Evolutionary conservation across 2,329 filamentous ascomycete species (phyloP), one percentile per base, ranked within the genome.

Genomic region (Ophiostoma quercus): DNA sequence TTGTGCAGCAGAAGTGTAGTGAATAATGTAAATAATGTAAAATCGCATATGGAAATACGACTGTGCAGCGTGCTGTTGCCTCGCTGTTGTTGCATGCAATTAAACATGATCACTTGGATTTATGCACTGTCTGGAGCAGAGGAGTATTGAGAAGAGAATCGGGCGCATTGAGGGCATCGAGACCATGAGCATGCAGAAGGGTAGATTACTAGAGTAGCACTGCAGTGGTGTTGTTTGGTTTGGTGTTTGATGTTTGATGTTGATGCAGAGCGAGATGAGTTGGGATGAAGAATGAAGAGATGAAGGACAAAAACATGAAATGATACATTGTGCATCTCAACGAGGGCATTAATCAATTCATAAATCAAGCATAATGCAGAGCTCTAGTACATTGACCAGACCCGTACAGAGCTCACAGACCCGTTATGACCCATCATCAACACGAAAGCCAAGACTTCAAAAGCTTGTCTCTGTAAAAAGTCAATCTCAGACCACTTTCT

Each of bases 391-490:
- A 29, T 29, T 29, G 25, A 29, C 25, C 25, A 29, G 25, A 29
- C 25, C 25, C 25, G 25, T 16, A 43, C 14, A 43, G 2, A 43
- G 14, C 16, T 14, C 41, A 43, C 12, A 43, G 41, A 43, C 41
- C 25, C 25, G 25, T 29, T 29, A 43, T 16, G 12, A 12, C 11
- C 12, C 41, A 43, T 43, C 43, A 47, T 47, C 43, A 47, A 47
- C 43, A 25, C n/a, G 22, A 57, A 22, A 57, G 51, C 51, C 51
- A 57, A 57, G 51, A 11, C 51, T 25, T 3, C 8, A 25, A 57
- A 57, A 57, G 51, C 51, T 57, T 57, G 51, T 57, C 51, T 57
- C 51, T 57, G 19, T 29, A 57, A 57, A 57, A 57, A 25, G 22
- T 57, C n/a, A 25, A 11, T 57, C n/a, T 51, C 39, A 41, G 39